Evolutionary conservation across 2,329 filamentous ascomycete species (phyloP), one percentile per base, ranked within the genome.

Genomic region (Leptographium procerum): DNA sequence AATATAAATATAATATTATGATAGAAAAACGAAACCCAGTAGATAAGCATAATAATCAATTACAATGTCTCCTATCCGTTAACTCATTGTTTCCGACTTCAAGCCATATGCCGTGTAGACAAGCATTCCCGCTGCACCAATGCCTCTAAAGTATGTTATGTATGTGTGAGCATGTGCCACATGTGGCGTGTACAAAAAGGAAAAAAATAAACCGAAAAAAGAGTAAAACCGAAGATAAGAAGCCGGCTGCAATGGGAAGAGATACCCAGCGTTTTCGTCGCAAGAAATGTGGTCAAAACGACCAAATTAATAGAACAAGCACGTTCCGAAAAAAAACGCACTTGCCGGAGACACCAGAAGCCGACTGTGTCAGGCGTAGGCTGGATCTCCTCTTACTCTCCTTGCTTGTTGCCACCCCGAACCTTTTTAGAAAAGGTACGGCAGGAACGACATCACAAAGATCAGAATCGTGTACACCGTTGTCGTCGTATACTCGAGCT

Each of bases 401-500:
- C n/a, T 48, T 10, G n/a, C 43, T 26, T 19, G 4, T 33, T 34
- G 11, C 3, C 51, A n/a, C 13, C 19, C 7, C 29, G 7, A 2
- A 9, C 13, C 31, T 22, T 19, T 31, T 26, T 55, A 56, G 26
- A 56, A 56, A 1, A 56, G 28, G 43, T 48, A 56, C 11, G 54
- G 43, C 43, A 59, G 7, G 53, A 63, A 63, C 33, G 61, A 58
- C 45, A 68, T 69, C 28, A 76, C 73, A 64, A 83, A 82, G 57
- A 80, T 66, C 57, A 79, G 61, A 36, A 70, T 66, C 2, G 80
- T 82, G 64, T 74, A 82, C 4, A 69, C 61, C 1, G 79, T 82
- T 9, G 77, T 74, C 3, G 75, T 59, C 3, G 74, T 78, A 65
- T 80, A 76, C 69, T 82, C 77, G 51, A 80, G 62, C 69, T 83